These are phyloP conservation scores for Barbatosphaeria neglecta DNA, from an alignment of 495 filamentous ascomycete genomes.

Conservation along the genomic window DNA sequence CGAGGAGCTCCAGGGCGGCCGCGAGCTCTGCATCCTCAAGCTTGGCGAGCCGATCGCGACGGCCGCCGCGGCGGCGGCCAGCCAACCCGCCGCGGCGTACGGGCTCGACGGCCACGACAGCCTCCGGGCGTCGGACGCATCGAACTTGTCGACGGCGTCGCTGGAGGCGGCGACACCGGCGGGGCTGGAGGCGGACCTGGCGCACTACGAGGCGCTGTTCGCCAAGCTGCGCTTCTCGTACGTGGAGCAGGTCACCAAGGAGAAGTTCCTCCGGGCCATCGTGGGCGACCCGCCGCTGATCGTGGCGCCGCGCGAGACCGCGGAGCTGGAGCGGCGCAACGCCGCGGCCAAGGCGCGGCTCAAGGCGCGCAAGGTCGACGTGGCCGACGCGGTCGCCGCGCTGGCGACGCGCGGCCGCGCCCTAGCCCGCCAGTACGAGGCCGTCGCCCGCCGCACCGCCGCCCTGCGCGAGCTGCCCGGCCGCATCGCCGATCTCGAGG, in stretches of 20 bases:
- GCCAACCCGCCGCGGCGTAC: conserved; percentile 6
- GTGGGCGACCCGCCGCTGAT: conserved; percentile 80
- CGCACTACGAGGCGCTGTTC: conserved; percentile 89
- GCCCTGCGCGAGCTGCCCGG: conserved; percentile 49
- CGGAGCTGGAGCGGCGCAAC: conserved; percentile 62
- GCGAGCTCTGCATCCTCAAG: conserved; percentile 59
- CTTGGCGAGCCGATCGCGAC: conserved; percentile 63
- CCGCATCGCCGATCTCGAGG: conserved; percentile 51
- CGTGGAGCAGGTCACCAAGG: conserved; percentile 70
- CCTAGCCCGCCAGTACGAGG: conserved; percentile 47
- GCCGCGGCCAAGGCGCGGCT: conserved; percentile 61
- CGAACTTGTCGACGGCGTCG: conserved; percentile 54
- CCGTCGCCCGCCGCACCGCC: conserved; percentile 48
- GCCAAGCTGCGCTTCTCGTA: conserved; percentile 93
- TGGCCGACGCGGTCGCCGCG: conserved; percentile 56
- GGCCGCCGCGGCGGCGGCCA: conserved; percentile 25
- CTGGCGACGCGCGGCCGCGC: conserved; percentile 58
- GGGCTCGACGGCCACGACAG: conserved; percentile 9
- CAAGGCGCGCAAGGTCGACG: conserved; percentile 67
- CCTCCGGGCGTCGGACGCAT: conserved; percentile 56
- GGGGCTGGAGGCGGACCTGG: conserved; percentile 71
- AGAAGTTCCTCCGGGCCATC: conserved; percentile 65
- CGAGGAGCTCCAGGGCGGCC: conserved; percentile 25
- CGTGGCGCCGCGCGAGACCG: conserved; percentile 71
- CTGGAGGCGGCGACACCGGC: conserved; percentile 61